phyloP scores from a whole-genome alignment of 192 early-diverging fungal genomes.

The Backusella luteola region DNA sequence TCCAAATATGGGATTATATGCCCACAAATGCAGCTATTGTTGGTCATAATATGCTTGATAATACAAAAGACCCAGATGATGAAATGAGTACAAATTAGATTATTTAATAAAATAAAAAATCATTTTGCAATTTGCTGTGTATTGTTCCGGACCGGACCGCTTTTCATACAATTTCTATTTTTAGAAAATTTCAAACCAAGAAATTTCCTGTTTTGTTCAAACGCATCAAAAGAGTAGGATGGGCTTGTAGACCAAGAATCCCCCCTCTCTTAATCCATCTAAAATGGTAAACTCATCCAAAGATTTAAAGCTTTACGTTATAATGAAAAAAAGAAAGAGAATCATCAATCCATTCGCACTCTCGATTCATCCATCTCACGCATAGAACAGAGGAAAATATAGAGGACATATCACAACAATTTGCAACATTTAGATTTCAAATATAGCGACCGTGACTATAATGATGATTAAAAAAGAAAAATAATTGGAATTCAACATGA shows the following conservation, averaged over 20 bases:
- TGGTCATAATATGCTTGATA: conserved; percentile 9
- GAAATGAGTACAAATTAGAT: background rate
- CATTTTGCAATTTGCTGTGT: background rate
- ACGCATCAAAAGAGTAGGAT: background rate
- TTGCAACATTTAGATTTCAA: too few relatives aligned
- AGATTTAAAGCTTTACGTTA: background rate
- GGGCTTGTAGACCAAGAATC: background rate
- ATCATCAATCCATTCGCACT: background rate
- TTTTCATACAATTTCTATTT: background rate
- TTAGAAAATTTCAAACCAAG: background rate
- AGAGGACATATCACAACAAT: too few relatives aligned
- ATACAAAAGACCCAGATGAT: background rate
- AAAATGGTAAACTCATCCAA: background rate
- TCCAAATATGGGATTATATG: conserved; percentile 60
- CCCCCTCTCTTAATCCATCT: conserved; percentile 5
- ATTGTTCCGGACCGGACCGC: background rate
- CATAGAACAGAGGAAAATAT: background rate
- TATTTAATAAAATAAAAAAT: background rate
- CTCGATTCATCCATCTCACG: background rate
- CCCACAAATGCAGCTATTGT: conserved; percentile 39
- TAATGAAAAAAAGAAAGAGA: background rate
- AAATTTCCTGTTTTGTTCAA: background rate
- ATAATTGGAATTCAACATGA: background rate
- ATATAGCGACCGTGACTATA: background rate
- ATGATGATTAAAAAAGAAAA: background rate